These are phyloP conservation scores for Volvox carteri DNA, from an alignment of 163 green algal species.

Conservation along the genomic window DNA sequence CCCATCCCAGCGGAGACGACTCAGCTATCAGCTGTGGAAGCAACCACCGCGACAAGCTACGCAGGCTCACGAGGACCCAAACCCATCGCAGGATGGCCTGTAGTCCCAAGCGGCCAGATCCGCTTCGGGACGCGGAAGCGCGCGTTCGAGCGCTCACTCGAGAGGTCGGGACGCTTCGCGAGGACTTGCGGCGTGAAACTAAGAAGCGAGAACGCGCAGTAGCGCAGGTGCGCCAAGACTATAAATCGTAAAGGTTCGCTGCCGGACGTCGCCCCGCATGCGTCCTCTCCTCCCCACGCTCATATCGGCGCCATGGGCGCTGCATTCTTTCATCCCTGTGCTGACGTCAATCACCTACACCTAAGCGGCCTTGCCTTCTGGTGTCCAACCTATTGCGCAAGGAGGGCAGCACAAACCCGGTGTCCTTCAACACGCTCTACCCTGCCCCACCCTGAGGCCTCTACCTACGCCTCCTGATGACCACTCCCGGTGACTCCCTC, in stretches of 20 bases:
- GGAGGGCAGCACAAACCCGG: too few species aligned
- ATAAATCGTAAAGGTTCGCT: too few species aligned
- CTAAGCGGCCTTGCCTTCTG: too few species aligned
- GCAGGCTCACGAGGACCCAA: background rate
- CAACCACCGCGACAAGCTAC: background rate
- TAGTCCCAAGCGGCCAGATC: constrained; percentile 50
- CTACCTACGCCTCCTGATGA: too few species aligned
- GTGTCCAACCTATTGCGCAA: too few species aligned
- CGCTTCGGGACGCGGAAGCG: constrained; percentile 59
- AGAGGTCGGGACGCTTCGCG: constrained; percentile 73
- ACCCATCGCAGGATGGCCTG: constrained; percentile 11
- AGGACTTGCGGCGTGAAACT: constrained; percentile 73
- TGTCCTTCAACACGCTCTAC: too few species aligned
- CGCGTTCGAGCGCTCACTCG: constrained; percentile 73
- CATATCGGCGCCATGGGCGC: too few species aligned
- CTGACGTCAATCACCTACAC: too few species aligned
- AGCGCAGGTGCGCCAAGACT: constrained; percentile 59
- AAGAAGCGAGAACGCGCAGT: constrained; percentile 70
- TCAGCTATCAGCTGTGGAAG: background rate
- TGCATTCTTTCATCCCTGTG: too few species aligned
- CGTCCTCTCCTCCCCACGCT: too few species aligned
- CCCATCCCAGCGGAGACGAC: background rate
- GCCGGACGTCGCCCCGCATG: too few species aligned
- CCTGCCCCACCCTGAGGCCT: too few species aligned
- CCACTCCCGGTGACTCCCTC: background rate